These are phyloP conservation scores for Salix caprea DNA, from an alignment of 345 rosid species.

Conservation along the genomic window DNA sequence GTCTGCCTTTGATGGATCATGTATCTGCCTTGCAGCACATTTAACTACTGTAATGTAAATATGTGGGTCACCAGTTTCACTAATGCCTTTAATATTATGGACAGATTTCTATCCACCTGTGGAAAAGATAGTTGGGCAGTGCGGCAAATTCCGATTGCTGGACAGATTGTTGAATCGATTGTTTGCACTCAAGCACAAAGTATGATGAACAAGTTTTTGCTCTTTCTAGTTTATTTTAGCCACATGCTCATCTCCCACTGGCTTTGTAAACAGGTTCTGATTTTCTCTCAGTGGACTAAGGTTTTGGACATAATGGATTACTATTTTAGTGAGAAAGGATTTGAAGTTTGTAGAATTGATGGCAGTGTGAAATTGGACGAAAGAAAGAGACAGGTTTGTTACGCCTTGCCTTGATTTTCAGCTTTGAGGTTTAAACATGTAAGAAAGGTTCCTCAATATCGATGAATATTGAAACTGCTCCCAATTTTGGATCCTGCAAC, in stretches of 20 bases:
- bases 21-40: constrained; percentile 33
- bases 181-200: constrained; percentile 72
- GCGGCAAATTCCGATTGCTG: constrained; percentile 85
- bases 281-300: constrained; percentile 91
- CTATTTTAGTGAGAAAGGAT: constrained; percentile 86
- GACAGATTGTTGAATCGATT: constrained; percentile 61
- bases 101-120: constrained; percentile 76
- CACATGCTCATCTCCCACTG: constrained; percentile 16
- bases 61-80: not conserved
- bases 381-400: constrained; percentile 76
- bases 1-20: constrained; percentile 63
- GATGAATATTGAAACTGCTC: not conserved
- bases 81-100: constrained; percentile 2
- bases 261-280: constrained; percentile 56
- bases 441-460: not conserved
- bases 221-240: constrained; percentile 5
- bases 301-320: constrained; percentile 88
- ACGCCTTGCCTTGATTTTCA: not conserved
- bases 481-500: not conserved
- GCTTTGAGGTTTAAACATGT: not conserved
- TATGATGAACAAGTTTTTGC: constrained; percentile 31
- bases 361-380: constrained; percentile 71
- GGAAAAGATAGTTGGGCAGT: constrained; percentile 74
- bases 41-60: not conserved
- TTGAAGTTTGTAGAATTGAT: constrained; percentile 86